Conservation (phyloP, 176 grass and related monocot species). For the Bolboschoenus planiculmis region DNA sequence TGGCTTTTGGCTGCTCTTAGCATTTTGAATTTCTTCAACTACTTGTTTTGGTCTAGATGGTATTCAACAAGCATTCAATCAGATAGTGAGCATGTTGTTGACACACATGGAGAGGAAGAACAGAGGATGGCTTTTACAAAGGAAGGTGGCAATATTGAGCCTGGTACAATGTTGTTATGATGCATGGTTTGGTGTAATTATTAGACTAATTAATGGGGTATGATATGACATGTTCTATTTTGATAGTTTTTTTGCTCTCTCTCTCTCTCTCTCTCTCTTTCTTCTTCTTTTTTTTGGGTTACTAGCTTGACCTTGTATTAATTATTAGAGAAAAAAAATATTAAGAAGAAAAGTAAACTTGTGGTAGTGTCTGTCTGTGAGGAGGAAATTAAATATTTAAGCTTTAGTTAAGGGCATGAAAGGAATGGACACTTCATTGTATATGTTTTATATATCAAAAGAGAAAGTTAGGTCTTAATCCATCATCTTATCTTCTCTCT, state of each 20-base stretch:
- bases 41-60: slow-evolving; percentile 81
- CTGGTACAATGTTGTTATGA: slow-evolving; percentile 10
- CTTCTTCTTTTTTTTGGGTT: neutral
- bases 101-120: slow-evolving; percentile 17
- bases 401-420: slow-evolving; percentile 13
- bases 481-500: slow-evolving; percentile 8
- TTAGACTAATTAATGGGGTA: neutral
- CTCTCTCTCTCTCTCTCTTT: too few species aligned
- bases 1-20: slow-evolving; percentile 72
- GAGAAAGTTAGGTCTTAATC: slow-evolving; percentile 30
- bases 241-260: neutral
- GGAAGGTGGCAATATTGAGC: slow-evolving; percentile 9
- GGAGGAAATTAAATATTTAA: neutral
- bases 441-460: slow-evolving; percentile 8
- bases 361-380: slow-evolving; percentile 10
- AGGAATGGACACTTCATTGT: neutral
- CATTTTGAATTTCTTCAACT: slow-evolving; percentile 77
- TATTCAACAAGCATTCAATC: slow-evolving; percentile 49
- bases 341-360: slow-evolving; percentile 7
- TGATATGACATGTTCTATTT: neutral
- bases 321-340: neutral
- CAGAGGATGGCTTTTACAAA: slow-evolving; percentile 25
- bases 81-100: slow-evolving; percentile 23
- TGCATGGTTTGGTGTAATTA: neutral
- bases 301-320: slow-evolving; percentile 15